Evolutionary conservation across 164 flowering plant species (phyloP), one percentile per base, ranked within the genome.

Genomic region (Malania oleifera): DNA sequence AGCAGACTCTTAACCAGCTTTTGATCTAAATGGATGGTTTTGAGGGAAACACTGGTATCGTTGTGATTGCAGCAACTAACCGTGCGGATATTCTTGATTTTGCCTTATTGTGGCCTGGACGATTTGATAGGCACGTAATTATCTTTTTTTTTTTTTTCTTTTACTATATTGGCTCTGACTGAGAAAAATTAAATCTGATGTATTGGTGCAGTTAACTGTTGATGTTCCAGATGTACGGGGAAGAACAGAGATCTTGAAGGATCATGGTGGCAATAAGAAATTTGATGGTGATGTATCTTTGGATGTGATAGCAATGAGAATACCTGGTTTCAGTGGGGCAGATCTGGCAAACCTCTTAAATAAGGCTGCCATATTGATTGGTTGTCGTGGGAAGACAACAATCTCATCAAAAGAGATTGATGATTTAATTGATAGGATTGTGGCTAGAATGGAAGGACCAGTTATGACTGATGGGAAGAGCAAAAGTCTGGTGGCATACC

Each of bases 11-110:
- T 38, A 89, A 89, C 72, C 97, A 89, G 71, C 92, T 89, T 63
- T 66, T 89, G 82, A 89, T 95, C 10, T 95, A 89, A 77, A 89
- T 89, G 97, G 97, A 89, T 73, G 97, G 97, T 41, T 89, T 89
- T 62, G 88, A 85, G 72, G 97, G 95, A 58, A 87, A 89, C 69
- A 89, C 91, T 46, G 96, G 96, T 57, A 65, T 89, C 58, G 87
- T 89, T 52, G 96, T 89, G 15, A 51, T 89, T 77, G 96, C 95
- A n/a, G 96, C 96, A 14, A 89, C 96, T 59, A 89, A 89, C 70
- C 73, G 96, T 44, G 91, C 96, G 4, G 96, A 89, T 67, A 87
- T 86, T 72, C 84, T 89, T 17, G 96, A 89, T 70, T 86, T 95
- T 63, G 95, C 96, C 50, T 75, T 89, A 52, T 48, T 89, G 61